Evolutionary conservation across 495 filamentous ascomycete species (phyloP).

Genomic region (Cudoniella acicularis): DNA sequence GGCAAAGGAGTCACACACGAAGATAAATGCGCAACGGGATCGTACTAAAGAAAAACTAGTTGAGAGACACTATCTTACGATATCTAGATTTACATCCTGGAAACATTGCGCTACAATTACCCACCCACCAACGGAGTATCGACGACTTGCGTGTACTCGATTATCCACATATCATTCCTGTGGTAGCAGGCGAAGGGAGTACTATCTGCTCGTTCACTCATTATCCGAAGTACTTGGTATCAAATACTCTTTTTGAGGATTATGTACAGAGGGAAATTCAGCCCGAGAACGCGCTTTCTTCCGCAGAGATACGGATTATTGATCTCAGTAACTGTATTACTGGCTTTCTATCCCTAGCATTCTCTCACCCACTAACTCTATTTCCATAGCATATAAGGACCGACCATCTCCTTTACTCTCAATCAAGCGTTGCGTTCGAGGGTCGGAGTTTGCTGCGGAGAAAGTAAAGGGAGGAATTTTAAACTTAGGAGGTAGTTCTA

Average conservation of each 20-base stretch:
- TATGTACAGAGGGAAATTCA: background rate
- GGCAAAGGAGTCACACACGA: background rate
- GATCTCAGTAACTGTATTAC: background rate
- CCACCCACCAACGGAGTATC: background rate
- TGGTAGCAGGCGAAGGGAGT: background rate
- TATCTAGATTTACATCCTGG: background rate
- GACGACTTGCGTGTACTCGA: background rate
- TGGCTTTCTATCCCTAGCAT: background rate
- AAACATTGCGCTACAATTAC: background rate
- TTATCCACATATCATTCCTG: background rate
- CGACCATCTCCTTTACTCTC: background rate
- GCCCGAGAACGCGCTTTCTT: background rate
- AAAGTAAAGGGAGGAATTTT: background rate
- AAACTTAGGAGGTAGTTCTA: background rate
- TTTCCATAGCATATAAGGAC: background rate
- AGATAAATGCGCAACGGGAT: background rate
- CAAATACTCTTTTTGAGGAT: background rate
- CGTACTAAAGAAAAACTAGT: background rate
- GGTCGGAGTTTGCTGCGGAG: background rate
- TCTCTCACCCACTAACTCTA: background rate
- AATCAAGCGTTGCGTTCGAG: background rate
- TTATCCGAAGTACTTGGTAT: background rate
- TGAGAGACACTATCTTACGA: background rate
- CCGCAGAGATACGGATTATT: background rate
- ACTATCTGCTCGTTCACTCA: background rate